These are phyloP conservation scores for Plectosphaerella cucumerina DNA, from an alignment of 2,329 filamentous ascomycete species.

Conservation along the genomic window DNA sequence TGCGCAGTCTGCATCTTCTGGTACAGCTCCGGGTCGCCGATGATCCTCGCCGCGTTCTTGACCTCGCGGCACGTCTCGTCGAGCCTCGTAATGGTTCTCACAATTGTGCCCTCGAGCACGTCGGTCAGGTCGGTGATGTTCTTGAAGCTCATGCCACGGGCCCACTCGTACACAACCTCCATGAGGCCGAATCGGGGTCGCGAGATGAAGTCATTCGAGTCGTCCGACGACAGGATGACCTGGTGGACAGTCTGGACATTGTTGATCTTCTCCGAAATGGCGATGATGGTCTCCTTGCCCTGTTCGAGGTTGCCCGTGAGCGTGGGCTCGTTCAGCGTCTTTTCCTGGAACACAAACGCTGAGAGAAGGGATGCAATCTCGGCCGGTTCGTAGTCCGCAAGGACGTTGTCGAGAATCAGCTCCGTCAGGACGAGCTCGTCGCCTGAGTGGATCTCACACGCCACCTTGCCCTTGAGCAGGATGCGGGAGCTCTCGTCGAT, in stretches of 20 bases:
- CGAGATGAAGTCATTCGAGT: constrained; percentile 87
- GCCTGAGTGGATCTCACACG: constrained; percentile 95
- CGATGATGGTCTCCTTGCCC: constrained; percentile 80
- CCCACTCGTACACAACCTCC: constrained; percentile 99
- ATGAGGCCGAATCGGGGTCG: constrained; percentile 87
- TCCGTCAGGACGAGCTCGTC: constrained; percentile 96
- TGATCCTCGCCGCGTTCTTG: constrained; percentile 92
- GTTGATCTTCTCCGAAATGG: constrained; percentile 90
- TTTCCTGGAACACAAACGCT: constrained; percentile 96
- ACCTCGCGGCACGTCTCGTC: constrained; percentile 97
- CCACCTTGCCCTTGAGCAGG: constrained; percentile 95
- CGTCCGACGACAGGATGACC: constrained; percentile 85
- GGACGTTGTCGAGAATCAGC: constrained; percentile 91
- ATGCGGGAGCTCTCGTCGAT: constrained; percentile 85
- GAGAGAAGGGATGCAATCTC: constrained; percentile 94
- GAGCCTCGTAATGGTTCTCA: constrained; percentile 85
- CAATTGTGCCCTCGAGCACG: constrained; percentile 95
- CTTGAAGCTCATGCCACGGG: constrained; percentile 95
- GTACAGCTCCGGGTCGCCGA: constrained; percentile 89
- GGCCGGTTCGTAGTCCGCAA: constrained; percentile 91
- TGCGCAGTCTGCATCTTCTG: constrained; percentile 96
- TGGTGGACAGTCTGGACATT: constrained; percentile 84
- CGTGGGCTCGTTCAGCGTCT: constrained; percentile 77
- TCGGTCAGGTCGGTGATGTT: constrained; percentile 95
- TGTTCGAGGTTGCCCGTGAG: constrained; percentile 78